These are phyloP conservation scores for Usnea hakonensis DNA, from an alignment of 495 filamentous ascomycete species.

Conservation along the genomic window DNA sequence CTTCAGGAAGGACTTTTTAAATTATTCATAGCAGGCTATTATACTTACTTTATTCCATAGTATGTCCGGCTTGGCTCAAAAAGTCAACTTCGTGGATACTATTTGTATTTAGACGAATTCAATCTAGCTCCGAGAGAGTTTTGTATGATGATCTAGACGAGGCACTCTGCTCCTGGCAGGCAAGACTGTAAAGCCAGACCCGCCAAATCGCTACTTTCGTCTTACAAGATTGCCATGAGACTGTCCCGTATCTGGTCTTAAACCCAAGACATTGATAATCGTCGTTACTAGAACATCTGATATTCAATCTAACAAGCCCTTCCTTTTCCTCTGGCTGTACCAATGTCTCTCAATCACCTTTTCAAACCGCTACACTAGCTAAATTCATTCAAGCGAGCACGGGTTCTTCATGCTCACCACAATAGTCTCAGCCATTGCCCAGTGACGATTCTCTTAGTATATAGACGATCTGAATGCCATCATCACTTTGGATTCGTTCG, in stretches of 20 bases:
- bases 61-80: not conserved
- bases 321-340: not conserved
- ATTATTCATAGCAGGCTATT: not conserved
- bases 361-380: not conserved
- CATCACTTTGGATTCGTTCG: not conserved
- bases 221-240: no score
- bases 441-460: no score
- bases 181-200: not conserved
- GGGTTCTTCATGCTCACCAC: no score
- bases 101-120: not conserved
- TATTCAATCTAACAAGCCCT: no score
- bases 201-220: no score
- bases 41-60: not conserved
- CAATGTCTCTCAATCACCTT: not conserved
- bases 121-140: not conserved
- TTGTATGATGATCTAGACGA: not conserved
- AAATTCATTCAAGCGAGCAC: not conserved
- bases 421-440: no score
- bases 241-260: no score
- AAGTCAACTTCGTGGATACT: not conserved
- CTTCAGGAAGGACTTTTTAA: not conserved
- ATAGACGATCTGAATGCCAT: not conserved
- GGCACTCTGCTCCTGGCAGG: not conserved
- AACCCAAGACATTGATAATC: no score
- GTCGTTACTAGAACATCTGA: no score